These are phyloP conservation scores for Sclerotinia nivalis DNA, from an alignment of 2,329 filamentous ascomycete genomes.

Conservation along the genomic window DNA sequence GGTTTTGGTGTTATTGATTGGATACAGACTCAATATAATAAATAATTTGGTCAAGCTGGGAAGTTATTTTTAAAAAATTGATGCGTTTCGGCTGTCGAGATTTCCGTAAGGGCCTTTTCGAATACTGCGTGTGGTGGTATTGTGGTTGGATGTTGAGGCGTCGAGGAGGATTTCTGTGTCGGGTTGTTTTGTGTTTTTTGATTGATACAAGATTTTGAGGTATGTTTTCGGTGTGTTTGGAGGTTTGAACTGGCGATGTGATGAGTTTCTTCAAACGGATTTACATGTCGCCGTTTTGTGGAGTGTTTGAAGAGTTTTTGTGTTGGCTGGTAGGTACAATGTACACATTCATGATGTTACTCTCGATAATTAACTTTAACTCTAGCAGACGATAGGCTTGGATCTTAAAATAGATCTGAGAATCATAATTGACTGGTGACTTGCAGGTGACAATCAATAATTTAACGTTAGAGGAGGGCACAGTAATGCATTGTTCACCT, in stretches of 20 bases:
- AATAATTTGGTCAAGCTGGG: background rate
- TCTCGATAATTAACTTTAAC: no score
- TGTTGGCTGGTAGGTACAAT: background rate
- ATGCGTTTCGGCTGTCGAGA: background rate
- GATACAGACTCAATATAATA: background rate
- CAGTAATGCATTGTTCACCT: background rate
- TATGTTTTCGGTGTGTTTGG: background rate
- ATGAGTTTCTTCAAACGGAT: background rate
- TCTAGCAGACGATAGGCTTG: no score
- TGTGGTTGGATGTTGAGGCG: slow-evolving; percentile 1
- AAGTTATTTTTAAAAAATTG: background rate
- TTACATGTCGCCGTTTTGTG: background rate
- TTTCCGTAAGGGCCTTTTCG: background rate
- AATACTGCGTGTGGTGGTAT: background rate
- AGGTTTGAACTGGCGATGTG: background rate
- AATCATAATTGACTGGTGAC: background rate
- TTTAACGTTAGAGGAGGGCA: background rate
- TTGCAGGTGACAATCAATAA: background rate
- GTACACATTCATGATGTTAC: background rate
- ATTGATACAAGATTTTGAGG: background rate
- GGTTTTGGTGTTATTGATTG: background rate
- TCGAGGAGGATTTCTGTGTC: background rate
- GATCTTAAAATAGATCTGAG: background rate
- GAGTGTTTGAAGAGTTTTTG: background rate
- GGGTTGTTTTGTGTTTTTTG: background rate